Evolutionary conservation across 2,329 filamentous ascomycete species (phyloP).

Genomic region (Arthrobotrys iridis): DNA sequence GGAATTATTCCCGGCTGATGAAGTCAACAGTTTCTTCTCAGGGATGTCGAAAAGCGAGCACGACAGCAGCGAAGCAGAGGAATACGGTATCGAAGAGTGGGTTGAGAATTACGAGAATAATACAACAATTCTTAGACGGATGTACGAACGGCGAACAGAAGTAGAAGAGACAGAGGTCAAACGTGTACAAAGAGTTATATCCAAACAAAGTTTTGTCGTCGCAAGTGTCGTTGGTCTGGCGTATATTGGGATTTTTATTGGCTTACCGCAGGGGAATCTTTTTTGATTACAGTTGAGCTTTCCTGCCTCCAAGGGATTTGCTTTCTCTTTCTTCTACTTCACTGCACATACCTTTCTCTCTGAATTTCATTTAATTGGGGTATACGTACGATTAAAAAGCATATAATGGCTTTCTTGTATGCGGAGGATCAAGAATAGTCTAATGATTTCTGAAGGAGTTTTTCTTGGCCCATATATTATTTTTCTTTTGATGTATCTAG

Average conservation of each 20-base stretch:
- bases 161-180: constrained; percentile 53
- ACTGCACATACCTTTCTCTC: constrained; percentile 24
- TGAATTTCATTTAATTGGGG: constrained; percentile 40
- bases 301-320: background rate
- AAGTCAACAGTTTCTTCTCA: constrained; percentile 45
- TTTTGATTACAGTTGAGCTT: constrained; percentile 38
- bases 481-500: constrained; percentile 25
- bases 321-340: constrained; percentile 11
- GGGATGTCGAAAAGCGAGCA: constrained; percentile 29
- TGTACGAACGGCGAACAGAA: constrained; percentile 47
- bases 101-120: constrained; percentile 53
- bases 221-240: constrained; percentile 47
- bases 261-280: constrained; percentile 46
- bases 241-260: constrained; percentile 53
- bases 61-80: constrained; percentile 39
- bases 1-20: constrained; percentile 46
- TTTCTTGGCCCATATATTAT: constrained; percentile 8
- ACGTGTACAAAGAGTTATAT: constrained; percentile 55
- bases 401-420: constrained; percentile 27
- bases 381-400: constrained; percentile 49
- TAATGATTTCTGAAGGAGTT: constrained; percentile 45
- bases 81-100: constrained; percentile 51
- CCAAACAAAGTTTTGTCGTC: constrained; percentile 50
- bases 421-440: constrained; percentile 8
- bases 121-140: constrained; percentile 41